Evolutionary conservation across 1,284 basidiomycete species (phyloP).

Genomic region (Trichosporon sp.): DNA sequence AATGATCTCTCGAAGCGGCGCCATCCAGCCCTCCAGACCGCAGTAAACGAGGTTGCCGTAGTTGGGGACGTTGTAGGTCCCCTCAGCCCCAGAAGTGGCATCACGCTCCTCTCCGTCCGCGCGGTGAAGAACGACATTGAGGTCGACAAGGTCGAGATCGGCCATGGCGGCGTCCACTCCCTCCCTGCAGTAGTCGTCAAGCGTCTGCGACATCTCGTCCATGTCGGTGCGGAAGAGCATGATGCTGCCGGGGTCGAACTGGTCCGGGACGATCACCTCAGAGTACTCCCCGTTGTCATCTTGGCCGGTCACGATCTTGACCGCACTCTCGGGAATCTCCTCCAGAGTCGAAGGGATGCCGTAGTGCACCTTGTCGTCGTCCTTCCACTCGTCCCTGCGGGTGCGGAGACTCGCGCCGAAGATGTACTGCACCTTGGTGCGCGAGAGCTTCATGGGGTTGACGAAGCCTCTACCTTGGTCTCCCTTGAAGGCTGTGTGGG

Average conservation of each 20-base stretch:
- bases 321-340: conserved; percentile 59
- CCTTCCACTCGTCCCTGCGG: conserved; percentile 57
- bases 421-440: conserved; percentile 71
- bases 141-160: conserved; percentile 72
- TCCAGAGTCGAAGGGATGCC: conserved; percentile 68
- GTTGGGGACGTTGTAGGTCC: conserved; percentile 71
- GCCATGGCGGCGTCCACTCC: conserved; percentile 66
- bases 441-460: conserved; percentile 71
- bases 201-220: conserved; percentile 53
- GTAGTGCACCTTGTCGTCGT: conserved; percentile 57
- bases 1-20: conserved; percentile 73
- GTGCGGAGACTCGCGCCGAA: conserved; percentile 70
- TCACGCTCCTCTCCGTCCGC: conserved; percentile 85
- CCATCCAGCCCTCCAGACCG: conserved; percentile 94
- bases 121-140: conserved; percentile 77
- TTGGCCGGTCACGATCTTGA: conserved; percentile 46
- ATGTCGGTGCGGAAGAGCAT: conserved; percentile 83
- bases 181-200: conserved; percentile 65
- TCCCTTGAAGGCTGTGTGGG: conserved; percentile 83
- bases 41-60: conserved; percentile 74
- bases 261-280: conserved; percentile 73
- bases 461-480: conserved; percentile 72
- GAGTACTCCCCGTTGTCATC: conserved; percentile 66
- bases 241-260: conserved; percentile 85
- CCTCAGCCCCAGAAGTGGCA: conserved; percentile 60